A percentile compares a stretch with the other conserved stretches of the same genome.
phyloP scores from a whole-genome alignment of 2,329 filamentous ascomycete species.

The Daldinia eschscholtzii region DNA sequence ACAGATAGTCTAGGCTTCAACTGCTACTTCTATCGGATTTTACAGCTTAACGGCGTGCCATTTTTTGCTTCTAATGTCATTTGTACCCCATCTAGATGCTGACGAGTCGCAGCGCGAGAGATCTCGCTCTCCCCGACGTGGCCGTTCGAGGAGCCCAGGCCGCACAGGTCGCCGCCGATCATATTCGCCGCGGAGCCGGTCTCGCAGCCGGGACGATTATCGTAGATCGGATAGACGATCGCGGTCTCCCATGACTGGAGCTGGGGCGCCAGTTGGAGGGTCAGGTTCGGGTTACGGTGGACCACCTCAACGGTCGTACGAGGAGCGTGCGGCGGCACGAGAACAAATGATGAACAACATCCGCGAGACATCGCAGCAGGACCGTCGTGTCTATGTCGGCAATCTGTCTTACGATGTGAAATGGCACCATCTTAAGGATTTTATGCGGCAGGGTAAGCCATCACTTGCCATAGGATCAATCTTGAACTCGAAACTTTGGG shows the following conservation, averaged over 20 bases:
- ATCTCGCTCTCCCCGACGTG: slow-evolving; percentile 81
- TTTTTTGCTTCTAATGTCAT: slow-evolving; percentile 41
- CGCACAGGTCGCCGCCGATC: slow-evolving; percentile 78
- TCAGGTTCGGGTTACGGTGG: slow-evolving; percentile 74
- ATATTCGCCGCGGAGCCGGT: slow-evolving; percentile 83
- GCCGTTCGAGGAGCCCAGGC: slow-evolving; percentile 86
- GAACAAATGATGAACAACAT: slow-evolving; percentile 97
- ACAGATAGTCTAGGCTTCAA: slow-evolving; percentile 4
- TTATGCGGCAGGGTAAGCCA: slow-evolving; percentile 96
- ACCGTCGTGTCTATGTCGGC: slow-evolving; percentile 99
- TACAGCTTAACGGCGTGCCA: slow-evolving; percentile 21
- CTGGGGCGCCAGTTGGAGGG: slow-evolving; percentile 77
- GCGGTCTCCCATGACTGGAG: slow-evolving; percentile 87
- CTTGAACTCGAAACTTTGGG: slow-evolving; percentile 46
- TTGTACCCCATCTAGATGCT: slow-evolving; percentile 48
- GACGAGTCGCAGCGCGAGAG: slow-evolving; percentile 78
- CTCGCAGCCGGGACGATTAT: slow-evolving; percentile 82
- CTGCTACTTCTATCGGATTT: slow-evolving; percentile 25
- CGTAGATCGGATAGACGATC: slow-evolving; percentile 81
- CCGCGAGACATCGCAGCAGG: slow-evolving; percentile 95
- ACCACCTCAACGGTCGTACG: slow-evolving; percentile 80
- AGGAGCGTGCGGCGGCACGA: slow-evolving; percentile 85
- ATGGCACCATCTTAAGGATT: slow-evolving; percentile 99
- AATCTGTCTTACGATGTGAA: slow-evolving; percentile 99
- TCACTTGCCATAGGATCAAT: slow-evolving; percentile 36